These are phyloP conservation scores for Emydomyces testavorans DNA, from an alignment of 2,329 filamentous ascomycete species.

Conservation along the genomic window DNA sequence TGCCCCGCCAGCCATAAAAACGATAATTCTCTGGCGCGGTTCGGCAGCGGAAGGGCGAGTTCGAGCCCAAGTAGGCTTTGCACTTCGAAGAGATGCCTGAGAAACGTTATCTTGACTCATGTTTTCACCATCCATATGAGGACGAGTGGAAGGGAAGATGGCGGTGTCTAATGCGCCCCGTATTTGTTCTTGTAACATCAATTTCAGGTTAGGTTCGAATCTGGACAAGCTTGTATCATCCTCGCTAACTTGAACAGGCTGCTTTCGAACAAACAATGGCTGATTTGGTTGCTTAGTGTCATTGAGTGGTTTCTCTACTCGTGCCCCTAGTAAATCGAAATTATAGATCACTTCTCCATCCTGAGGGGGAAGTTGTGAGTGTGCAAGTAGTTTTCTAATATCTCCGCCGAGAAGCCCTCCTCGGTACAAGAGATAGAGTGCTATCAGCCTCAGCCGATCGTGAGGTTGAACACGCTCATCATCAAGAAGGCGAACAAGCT, in stretches of 20 bases:
- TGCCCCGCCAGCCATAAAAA: constrained; percentile 91
- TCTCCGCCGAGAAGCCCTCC: constrained; percentile 78
- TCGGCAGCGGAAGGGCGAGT: constrained; percentile 62
- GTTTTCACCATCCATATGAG: constrained; percentile 44
- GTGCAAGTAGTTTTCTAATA: constrained; percentile 69
- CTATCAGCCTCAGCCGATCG: constrained; percentile 73
- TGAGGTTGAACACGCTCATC: constrained; percentile 59
- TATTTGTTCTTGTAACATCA: constrained; percentile 66
- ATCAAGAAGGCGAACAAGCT: constrained; percentile 77
- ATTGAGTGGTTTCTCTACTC: constrained; percentile 60
- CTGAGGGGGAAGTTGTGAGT: constrained; percentile 63
- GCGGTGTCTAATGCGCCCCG: constrained; percentile 55
- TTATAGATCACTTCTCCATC: constrained; percentile 62
- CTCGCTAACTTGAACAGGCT: constrained; percentile 41
- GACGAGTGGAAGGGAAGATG: constrained; percentile 61
- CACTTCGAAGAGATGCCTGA: constrained; percentile 70
- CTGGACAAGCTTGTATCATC: constrained; percentile 81
- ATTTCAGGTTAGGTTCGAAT: constrained; percentile 69
- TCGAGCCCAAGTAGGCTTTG: constrained; percentile 91
- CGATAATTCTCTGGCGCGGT: constrained; percentile 77
- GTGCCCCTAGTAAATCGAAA: constrained; percentile 69
- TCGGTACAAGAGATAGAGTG: constrained; percentile 74
- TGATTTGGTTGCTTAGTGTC: constrained; percentile 55
- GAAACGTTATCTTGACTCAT: constrained; percentile 41
- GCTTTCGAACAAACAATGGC: constrained; percentile 62